phyloP scores from a whole-genome alignment of 2,329 filamentous ascomycete genomes.

The Stagonosporopsis rhizophila region DNA sequence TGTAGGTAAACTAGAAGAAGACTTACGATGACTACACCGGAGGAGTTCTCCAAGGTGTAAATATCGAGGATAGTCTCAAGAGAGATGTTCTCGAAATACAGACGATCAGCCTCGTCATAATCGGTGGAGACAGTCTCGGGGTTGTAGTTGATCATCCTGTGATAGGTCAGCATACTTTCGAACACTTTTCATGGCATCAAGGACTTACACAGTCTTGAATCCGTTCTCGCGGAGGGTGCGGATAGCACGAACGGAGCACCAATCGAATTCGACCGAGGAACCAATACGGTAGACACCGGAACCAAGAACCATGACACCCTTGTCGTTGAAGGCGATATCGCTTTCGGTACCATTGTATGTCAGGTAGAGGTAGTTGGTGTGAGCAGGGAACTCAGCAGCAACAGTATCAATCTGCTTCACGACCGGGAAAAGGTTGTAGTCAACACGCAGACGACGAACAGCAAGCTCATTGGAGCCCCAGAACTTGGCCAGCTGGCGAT shows the following conservation, averaged over 20 bases:
- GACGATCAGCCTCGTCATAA: slow-evolving; percentile 89
- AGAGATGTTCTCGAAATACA: slow-evolving; percentile 97
- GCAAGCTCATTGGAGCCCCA: slow-evolving; percentile 94
- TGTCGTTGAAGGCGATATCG: slow-evolving; percentile 84
- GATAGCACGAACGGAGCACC: slow-evolving; percentile 95
- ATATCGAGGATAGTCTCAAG: slow-evolving; percentile 91
- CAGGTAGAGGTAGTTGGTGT: slow-evolving; percentile 94
- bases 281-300: slow-evolving; percentile 97
- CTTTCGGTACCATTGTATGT: slow-evolving; percentile 92
- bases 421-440: slow-evolving; percentile 83
- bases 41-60: slow-evolving; percentile 83
- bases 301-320: slow-evolving; percentile 94
- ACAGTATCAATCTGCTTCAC: slow-evolving; percentile 99
- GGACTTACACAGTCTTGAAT: slow-evolving; percentile 90
- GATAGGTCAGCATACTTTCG: too few relatives aligned
- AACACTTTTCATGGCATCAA: too few relatives aligned
- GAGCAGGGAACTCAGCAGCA: slow-evolving; percentile 92
- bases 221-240: slow-evolving; percentile 84
- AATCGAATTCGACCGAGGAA: slow-evolving; percentile 98
- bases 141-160: slow-evolving; percentile 60
- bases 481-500: slow-evolving; percentile 92
- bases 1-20: too few relatives aligned
- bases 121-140: slow-evolving; percentile 90
- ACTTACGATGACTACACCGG: slow-evolving; percentile 86
- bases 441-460: slow-evolving; percentile 81